Evolutionary conservation across 495 filamentous ascomycete species (phyloP), one percentile per base, ranked within the genome.

Genomic region (Parachaetomium inaequale): DNA sequence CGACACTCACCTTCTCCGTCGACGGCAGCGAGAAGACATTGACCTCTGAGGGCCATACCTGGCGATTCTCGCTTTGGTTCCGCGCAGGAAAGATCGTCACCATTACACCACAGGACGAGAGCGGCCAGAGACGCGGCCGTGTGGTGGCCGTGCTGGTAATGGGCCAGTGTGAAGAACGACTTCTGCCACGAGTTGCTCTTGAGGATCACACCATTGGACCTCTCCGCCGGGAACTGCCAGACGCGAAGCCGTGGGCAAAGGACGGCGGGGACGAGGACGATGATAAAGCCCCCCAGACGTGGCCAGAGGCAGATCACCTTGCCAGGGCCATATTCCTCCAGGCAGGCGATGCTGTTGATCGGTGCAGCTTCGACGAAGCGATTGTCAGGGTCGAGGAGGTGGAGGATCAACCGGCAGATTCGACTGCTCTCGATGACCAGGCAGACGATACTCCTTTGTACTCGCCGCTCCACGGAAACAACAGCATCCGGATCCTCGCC

Each of bases 321-420:
- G 49, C 49, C 49, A 52, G 49, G 29, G 49, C 49, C 3, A 31
- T 52, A 17, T 52, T 52, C n/a, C 28, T 52, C 17, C 15, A 52
- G 7, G 49, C 49, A 10, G 49, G 49, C 49, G 49, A 32, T 21
- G 49, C 29, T 15, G 49, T 52, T n/a, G 49, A 52, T 1, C 5
- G 29, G 4, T 52, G 49, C 29, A 15, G 17, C 17, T 52, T 52
- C 14, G 28, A 52, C 11, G 49, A 52, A 15, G 28, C 14, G 11
- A 32, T 32, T 15, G 49, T 5, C 4, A 15, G 17, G 7, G n/a
- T 7, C 28, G 49, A 31, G 7, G 15, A 32, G 15, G 17, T 1
- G 3, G 28, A 11, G 2, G 49, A 52, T 15, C 49, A 52, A 34
- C 28, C 21, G 14, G 29, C 28, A 11, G n/a, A 32, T 1, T 1